Conservation (phyloP, 306 rosid genomes). For the Comarum palustre region DNA sequence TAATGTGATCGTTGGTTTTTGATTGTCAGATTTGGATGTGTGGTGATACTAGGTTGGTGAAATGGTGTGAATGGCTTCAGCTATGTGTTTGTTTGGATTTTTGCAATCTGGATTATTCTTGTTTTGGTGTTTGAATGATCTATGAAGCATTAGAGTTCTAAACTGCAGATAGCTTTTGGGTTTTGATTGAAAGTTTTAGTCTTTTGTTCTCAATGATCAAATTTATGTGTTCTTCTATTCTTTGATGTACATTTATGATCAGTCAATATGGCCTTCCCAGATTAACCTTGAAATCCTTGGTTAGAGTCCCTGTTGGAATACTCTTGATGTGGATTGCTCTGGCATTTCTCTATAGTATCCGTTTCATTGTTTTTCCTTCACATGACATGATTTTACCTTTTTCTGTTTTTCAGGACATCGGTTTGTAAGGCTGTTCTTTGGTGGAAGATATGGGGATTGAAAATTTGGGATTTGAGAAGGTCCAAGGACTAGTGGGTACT, state of each 20-base stretch:
- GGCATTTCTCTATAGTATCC: background rate
- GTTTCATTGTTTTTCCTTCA: background rate
- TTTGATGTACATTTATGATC: background rate
- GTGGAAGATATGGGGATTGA: constrained; percentile 66
- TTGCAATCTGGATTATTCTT: background rate
- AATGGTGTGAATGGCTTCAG: constrained; percentile 10
- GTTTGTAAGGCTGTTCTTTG: constrained; percentile 38
- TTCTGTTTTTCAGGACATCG: constrained; percentile 37
- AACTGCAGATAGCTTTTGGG: background rate
- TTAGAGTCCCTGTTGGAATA: background rate
- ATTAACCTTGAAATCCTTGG: background rate
- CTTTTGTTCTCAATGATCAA: constrained; percentile 17
- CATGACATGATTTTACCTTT: constrained; percentile 10
- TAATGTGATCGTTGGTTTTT: background rate
- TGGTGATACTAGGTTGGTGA: background rate
- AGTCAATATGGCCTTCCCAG: background rate
- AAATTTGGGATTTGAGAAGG: constrained; percentile 82
- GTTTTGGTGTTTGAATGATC: constrained; percentile 13
- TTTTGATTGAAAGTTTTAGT: background rate
- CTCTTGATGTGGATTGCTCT: constrained; percentile 11
- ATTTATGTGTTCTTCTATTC: background rate
- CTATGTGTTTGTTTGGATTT: background rate
- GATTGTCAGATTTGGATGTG: constrained; percentile 2
- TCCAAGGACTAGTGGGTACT: constrained; percentile 60
- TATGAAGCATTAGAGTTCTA: constrained; percentile 8